phyloP scores from a whole-genome alignment of 2,329 filamentous ascomycete species.

The Aspergillus sp. region DNA sequence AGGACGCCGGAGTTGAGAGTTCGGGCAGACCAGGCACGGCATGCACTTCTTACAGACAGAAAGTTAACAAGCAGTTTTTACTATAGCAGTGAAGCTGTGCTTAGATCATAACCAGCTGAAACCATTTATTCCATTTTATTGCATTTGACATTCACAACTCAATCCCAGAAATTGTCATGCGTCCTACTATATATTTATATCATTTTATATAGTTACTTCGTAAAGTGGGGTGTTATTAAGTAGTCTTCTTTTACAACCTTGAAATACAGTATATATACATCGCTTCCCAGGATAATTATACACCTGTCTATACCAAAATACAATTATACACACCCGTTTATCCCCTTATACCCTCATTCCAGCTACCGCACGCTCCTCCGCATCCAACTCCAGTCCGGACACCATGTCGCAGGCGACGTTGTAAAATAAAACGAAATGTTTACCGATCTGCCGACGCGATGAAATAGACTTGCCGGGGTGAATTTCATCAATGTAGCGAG shows the following conservation, averaged over 20 bases:
- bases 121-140: neutral
- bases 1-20: neutral
- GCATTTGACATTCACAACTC: neutral
- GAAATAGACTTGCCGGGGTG: neutral
- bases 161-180: neutral
- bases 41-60: too few species aligned
- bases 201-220: neutral
- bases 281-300: too few species aligned
- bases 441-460: slow-evolving; percentile 13
- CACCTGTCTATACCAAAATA: neutral
- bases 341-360: neutral
- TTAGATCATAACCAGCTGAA: neutral
- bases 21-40: neutral
- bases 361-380: neutral
- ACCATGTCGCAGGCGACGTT: slow-evolving; percentile 38
- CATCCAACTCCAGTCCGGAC: slow-evolving; percentile 29
- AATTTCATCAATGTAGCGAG: too few species aligned
- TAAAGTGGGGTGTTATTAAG: neutral
- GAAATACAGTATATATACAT: too few species aligned
- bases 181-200: neutral
- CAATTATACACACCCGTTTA: neutral
- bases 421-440: slow-evolving; percentile 38
- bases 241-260: too few species aligned
- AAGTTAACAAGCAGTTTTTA: too few species aligned
- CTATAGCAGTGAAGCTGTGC: neutral